Conservation (phyloP, 352 stramenopile species). For the Pythium dissimile region DNA sequence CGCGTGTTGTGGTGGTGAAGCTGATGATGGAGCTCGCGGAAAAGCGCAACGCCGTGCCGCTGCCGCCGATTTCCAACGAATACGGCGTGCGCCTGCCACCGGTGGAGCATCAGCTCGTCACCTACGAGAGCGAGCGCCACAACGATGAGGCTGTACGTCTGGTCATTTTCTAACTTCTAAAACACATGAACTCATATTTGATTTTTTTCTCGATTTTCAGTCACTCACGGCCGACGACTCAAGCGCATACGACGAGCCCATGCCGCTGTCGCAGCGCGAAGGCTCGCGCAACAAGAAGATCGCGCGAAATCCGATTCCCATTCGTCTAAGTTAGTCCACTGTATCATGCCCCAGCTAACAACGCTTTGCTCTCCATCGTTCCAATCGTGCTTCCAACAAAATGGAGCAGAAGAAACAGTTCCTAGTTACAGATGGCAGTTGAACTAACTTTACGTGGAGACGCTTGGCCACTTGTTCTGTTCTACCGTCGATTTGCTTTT, state of each 20-base stretch:
- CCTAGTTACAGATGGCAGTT: not conserved
- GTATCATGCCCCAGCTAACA: too few species aligned
- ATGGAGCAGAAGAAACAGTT: conserved; percentile 5
- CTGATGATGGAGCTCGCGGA: conserved; percentile 86
- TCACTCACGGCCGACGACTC: conserved; percentile 12
- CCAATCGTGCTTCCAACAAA: not conserved
- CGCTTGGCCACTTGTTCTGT: too few species aligned
- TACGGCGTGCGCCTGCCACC: conserved; percentile 78
- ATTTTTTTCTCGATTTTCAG: not conserved
- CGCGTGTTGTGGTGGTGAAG: too few species aligned
- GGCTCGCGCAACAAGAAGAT: conserved; percentile 79
- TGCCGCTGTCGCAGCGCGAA: conserved; percentile 41
- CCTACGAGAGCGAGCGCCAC: conserved; percentile 65
- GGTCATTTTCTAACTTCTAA: too few species aligned
- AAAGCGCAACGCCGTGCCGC: conserved; percentile 74
- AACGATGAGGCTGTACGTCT: conserved; percentile 30
- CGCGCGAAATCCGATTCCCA: conserved; percentile 55
- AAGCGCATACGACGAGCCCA: conserved; percentile 29
- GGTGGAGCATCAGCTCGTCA: conserved; percentile 64
- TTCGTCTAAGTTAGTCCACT: conserved; percentile 46
- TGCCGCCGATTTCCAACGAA: conserved; percentile 78
- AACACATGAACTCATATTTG: too few species aligned
- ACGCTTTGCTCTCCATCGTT: too few species aligned
- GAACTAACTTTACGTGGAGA: not conserved
- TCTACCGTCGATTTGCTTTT: too few species aligned